Evolutionary conservation across 495 filamentous ascomycete genomes (phyloP).

Genomic region (Penicillium pancosmium): DNA sequence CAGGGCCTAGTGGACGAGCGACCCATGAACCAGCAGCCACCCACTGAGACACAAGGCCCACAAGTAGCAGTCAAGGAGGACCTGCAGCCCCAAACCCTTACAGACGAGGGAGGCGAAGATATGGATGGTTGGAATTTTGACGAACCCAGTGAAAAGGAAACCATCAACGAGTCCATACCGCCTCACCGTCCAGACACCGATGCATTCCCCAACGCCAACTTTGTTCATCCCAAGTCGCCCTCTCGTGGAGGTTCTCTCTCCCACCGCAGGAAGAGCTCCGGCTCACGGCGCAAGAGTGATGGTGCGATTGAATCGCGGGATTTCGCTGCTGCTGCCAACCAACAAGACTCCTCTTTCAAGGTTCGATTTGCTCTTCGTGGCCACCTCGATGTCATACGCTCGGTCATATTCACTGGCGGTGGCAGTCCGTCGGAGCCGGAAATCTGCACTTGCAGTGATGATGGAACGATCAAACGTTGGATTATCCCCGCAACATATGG

Average conservation of each 20-base stretch:
- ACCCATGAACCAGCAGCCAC: conserved; percentile 57
- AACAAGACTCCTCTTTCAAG: conserved; percentile 73
- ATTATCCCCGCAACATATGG: conserved; percentile 83
- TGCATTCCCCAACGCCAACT: conserved; percentile 81
- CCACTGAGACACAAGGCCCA: conserved; percentile 57
- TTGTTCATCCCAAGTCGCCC: conserved; percentile 74
- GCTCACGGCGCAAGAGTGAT: conserved; percentile 63
- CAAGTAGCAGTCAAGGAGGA: conserved; percentile 46
- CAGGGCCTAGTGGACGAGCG: conserved; percentile 55
- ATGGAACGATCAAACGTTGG: conserved; percentile 95
- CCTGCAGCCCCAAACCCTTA: conserved; percentile 25
- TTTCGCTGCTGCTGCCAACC: conserved; percentile 29
- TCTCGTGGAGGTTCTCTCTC: conserved; percentile 64
- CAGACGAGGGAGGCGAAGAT: conserved; percentile 53
- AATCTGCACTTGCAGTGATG: conserved; percentile 94
- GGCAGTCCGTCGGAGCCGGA: conserved; percentile 94
- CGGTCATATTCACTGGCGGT: conserved; percentile 93
- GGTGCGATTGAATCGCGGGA: conserved; percentile 53
- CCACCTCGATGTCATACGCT: conserved; percentile 89
- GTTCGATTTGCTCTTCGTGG: conserved; percentile 89
- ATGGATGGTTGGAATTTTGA: conserved; percentile 92
- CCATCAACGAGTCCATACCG: conserved; percentile 53
- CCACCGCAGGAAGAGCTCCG: conserved; percentile 82
- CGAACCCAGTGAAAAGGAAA: conserved; percentile 53
- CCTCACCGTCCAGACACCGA: conserved; percentile 78